phyloP scores from a whole-genome alignment of 768 basidiomycete genomes.

The Xerocomus spinulosus region DNA sequence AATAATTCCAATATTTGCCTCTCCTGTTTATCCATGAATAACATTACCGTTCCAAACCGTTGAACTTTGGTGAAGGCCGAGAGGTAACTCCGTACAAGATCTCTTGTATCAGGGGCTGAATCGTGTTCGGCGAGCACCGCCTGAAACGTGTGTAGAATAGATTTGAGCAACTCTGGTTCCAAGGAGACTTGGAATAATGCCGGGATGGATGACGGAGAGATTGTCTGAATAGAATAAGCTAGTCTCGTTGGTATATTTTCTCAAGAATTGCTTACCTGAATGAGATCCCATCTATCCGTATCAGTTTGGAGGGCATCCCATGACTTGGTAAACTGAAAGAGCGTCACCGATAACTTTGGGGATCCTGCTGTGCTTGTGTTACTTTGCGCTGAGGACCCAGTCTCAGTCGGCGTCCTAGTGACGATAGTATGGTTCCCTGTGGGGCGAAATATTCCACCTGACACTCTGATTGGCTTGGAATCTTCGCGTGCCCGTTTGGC shows the following conservation, averaged over 20 bases:
- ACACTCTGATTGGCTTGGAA: slow-evolving; percentile 42
- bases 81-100: slow-evolving; percentile 45
- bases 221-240: slow-evolving; percentile 35
- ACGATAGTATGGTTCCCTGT: slow-evolving; percentile 61
- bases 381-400: slow-evolving; percentile 2
- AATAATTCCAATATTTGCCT: slow-evolving; percentile 44
- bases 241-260: background rate
- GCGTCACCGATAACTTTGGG: slow-evolving; percentile 35
- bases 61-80: slow-evolving; percentile 48
- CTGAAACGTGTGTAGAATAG: slow-evolving; percentile 51
- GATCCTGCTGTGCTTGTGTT: slow-evolving; percentile 2
- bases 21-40: slow-evolving; percentile 60
- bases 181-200: slow-evolving; percentile 64
- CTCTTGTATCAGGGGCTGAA: slow-evolving; percentile 7
- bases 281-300: slow-evolving; percentile 51
- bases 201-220: slow-evolving; percentile 54
- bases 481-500: slow-evolving; percentile 54
- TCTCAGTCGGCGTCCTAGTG: slow-evolving; percentile 26
- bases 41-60: slow-evolving; percentile 57
- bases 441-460: slow-evolving; percentile 70
- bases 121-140: slow-evolving; percentile 25
- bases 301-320: slow-evolving; percentile 47
- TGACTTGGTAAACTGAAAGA: slow-evolving; percentile 58
- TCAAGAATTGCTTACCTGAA: slow-evolving; percentile 45
- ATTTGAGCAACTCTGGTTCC: slow-evolving; percentile 58